Evolutionary conservation across 2,329 filamentous ascomycete genomes (phyloP).

Genomic region (Colletotrichum orbiculare): DNA sequence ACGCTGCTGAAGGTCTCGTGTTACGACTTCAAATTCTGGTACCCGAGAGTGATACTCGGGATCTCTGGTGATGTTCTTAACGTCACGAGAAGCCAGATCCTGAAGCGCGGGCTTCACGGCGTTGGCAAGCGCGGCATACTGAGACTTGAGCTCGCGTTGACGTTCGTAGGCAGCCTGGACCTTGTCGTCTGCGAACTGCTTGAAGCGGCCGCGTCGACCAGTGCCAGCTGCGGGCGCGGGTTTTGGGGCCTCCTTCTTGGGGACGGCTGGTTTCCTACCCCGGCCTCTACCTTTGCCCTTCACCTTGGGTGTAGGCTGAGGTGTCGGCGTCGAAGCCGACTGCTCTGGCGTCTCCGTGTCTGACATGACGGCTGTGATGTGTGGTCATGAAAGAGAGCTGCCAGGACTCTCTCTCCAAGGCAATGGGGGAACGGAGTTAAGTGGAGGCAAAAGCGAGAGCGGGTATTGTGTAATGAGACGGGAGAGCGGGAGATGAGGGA

Average conservation of each 20-base stretch:
- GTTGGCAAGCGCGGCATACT: constrained; percentile 71
- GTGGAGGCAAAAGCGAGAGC: constrained; percentile 36
- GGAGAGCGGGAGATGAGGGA: constrained; percentile 26
- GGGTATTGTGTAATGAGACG: constrained; percentile 37
- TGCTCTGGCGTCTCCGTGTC: constrained; percentile 38
- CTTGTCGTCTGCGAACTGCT: constrained; percentile 64
- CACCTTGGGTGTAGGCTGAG: constrained; percentile 38
- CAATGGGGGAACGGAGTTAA: constrained; percentile 22
- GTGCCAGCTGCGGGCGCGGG: constrained; percentile 48
- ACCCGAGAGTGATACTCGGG: constrained; percentile 63
- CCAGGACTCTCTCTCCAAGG: constrained; percentile 6
- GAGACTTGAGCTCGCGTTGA: constrained; percentile 73
- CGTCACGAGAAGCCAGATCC: constrained; percentile 70
- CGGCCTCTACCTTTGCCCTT: constrained; percentile 39
- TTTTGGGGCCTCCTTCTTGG: constrained; percentile 45
- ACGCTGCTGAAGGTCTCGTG: constrained; percentile 57
- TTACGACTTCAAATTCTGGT: constrained; percentile 63
- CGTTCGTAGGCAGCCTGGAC: constrained; percentile 71
- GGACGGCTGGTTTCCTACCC: constrained; percentile 36
- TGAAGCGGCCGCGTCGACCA: constrained; percentile 62
- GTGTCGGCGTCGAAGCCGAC: constrained; percentile 35
- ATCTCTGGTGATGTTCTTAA: constrained; percentile 67
- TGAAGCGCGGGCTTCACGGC: constrained; percentile 73
- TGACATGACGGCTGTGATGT: constrained; percentile 45
- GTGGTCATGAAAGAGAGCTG: constrained; percentile 37